Base-by-base conservation (phyloP, 116 monocot genomes). In the Phalaenopsis hybrid region DNA sequence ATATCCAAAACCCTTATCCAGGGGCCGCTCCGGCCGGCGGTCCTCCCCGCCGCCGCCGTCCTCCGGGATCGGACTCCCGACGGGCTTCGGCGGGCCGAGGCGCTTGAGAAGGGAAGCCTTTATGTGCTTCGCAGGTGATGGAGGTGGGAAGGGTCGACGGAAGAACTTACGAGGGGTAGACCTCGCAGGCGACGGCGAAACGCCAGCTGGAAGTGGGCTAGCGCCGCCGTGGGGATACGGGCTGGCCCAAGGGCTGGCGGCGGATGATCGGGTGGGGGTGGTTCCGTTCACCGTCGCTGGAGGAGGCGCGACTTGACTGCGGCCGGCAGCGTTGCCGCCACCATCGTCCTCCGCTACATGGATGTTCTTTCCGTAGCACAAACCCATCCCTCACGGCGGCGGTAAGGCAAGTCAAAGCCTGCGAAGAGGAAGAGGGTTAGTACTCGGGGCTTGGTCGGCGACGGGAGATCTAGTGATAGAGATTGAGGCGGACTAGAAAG, bases 111-210 rank as follows among this genome's bases (percentile, higher is more conserved):
- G 85, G 15, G 88, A 84, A 5, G 85, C 84, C 76, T 80, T 85
- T 79, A 88, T 88, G 85, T 88, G 88, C 82, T 88, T 88, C 15
- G 88, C 88, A 0, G 88, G 88, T 0, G 88, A 88, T 43, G 88
- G 88, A 43, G 88, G 88, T 4, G 88, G 88, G 79, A 88, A 88
- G 16, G 88, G 88, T 17, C 88, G 82, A 21, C 85, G 79, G 85
- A 88, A 82, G 85, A 88, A 88, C 34, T 82, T 37, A 3, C 88
- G 85, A 21, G 88, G 88, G 17, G 88, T 85, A 28, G 88, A 77
- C 46, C 57, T 65, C 44, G 85, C 78, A 51, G 85, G 85, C 46
- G 85, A 78, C 21, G 85, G 81, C 10, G 85, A 50, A 7, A 81
- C 69, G 10, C 81, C 86, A 75, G 51, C 76, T 33, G 78, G 86